Evolutionary conservation across 1,284 basidiomycete genomes (phyloP).

Genomic region (Ceratobasidium sp.): DNA sequence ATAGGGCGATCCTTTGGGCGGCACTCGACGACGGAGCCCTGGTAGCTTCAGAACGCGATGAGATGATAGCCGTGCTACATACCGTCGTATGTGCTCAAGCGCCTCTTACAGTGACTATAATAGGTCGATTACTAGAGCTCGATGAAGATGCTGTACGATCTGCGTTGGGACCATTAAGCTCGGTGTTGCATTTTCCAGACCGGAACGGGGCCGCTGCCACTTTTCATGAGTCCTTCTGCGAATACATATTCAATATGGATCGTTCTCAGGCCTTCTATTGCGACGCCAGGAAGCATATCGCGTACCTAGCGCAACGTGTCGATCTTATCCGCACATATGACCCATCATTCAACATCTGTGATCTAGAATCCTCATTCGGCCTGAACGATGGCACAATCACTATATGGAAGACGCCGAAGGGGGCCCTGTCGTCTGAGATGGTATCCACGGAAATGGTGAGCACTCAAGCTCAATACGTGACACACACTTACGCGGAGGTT

Average conservation of each 20-base stretch:
- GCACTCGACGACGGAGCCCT: not conserved
- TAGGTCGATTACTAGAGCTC: not conserved
- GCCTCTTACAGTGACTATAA: not conserved
- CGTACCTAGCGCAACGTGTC: not conserved
- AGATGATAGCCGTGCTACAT: slow-evolving; percentile 4
- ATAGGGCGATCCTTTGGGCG: not conserved
- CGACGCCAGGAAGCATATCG: not conserved
- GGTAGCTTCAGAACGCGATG: not conserved
- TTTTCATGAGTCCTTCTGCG: slow-evolving; percentile 1
- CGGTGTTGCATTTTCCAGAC: not conserved
- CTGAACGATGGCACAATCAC: no score
- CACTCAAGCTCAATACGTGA: no score
- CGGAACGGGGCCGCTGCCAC: not conserved
- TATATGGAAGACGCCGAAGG: no score
- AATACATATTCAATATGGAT: not conserved
- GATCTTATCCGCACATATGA: not conserved
- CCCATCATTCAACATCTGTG: not conserved
- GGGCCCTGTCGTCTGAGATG: no score
- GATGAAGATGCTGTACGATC: not conserved
- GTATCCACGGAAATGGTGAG: no score
- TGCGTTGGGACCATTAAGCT: not conserved
- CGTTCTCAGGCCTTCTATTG: not conserved
- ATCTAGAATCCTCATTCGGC: not conserved
- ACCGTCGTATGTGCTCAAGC: slow-evolving; percentile 18
- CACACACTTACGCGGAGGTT: no score